phyloP scores from a whole-genome alignment of 768 basidiomycete genomes.

The Leccinum boreale region DNA sequence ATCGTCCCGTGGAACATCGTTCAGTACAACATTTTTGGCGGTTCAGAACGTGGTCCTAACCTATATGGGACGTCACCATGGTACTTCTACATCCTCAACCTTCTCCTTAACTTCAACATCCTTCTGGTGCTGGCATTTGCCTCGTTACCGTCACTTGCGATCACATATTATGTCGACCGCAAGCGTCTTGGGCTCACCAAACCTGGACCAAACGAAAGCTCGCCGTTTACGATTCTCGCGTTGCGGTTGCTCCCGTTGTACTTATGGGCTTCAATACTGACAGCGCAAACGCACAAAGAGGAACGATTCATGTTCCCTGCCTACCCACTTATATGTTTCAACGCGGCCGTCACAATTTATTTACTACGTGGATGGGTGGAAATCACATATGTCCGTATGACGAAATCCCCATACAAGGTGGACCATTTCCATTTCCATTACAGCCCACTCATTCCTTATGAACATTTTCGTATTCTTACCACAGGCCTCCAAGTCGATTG shows the following conservation, averaged over 20 bases:
- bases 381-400: slow-evolving; percentile 64
- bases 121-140: slow-evolving; percentile 75
- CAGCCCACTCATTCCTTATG: neutral
- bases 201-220: slow-evolving; percentile 57
- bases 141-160: slow-evolving; percentile 71
- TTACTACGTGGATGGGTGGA: slow-evolving; percentile 87
- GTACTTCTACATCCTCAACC: slow-evolving; percentile 84
- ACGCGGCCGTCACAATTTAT: slow-evolving; percentile 87
- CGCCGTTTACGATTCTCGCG: slow-evolving; percentile 73
- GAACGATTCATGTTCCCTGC: slow-evolving; percentile 98
- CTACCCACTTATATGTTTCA: slow-evolving; percentile 90
- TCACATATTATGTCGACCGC: slow-evolving; percentile 74
- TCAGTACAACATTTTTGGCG: slow-evolving; percentile 88
- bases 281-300: slow-evolving; percentile 89
- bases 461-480: neutral
- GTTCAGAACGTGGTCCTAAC: slow-evolving; percentile 74
- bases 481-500: slow-evolving; percentile 70
- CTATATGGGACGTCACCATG: slow-evolving; percentile 91
- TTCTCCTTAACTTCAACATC: slow-evolving; percentile 93
- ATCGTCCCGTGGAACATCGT: slow-evolving; percentile 93
- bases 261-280: slow-evolving; percentile 83
- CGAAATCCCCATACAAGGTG: slow-evolving; percentile 84
- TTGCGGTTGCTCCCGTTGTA: slow-evolving; percentile 87
- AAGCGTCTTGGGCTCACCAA: slow-evolving; percentile 64
- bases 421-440: slow-evolving; percentile 21